These are phyloP conservation scores for slime mould (Dictyostelium discoideum) DNA, from an alignment of 78 protist species.

Conservation along the genomic window DNA sequence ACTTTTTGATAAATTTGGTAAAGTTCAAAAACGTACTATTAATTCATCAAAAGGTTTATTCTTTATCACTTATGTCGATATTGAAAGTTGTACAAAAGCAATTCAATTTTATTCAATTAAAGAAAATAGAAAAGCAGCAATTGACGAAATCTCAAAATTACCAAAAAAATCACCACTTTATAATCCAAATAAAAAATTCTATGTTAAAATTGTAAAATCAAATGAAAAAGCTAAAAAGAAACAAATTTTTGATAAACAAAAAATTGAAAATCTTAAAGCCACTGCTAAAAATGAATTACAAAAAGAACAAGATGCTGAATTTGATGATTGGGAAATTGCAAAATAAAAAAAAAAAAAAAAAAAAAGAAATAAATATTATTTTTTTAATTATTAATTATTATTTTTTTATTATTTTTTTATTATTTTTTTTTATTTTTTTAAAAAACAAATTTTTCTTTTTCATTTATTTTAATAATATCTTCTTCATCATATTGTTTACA, in stretches of 20 bases:
- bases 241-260: background rate
- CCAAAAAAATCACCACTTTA: background rate
- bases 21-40: constrained; percentile 8
- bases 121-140: background rate
- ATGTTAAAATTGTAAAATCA: constrained; percentile 32
- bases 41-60: constrained; percentile 12
- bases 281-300: background rate
- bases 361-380: background rate
- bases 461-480: background rate
- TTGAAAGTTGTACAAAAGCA: background rate
- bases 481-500: constrained; percentile 30
- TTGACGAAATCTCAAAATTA: background rate
- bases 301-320: constrained; percentile 7
- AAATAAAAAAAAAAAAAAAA: background rate
- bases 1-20: constrained; percentile 20
- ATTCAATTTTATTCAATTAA: background rate
- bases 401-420: background rate
- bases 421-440: background rate
- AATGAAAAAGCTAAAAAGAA: constrained; percentile 1
- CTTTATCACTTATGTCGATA: constrained; percentile 16
- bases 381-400: background rate
- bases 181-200: constrained; percentile 42
- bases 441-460: constrained; percentile 35
- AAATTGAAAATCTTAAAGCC: background rate
- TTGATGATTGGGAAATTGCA: background rate